A percentile compares a stretch with the other conserved stretches of the same genome.
These are phyloP conservation scores for Venturiaceae sp. DNA, from an alignment of 2,329 filamentous ascomycete genomes.

Conservation along the genomic window DNA sequence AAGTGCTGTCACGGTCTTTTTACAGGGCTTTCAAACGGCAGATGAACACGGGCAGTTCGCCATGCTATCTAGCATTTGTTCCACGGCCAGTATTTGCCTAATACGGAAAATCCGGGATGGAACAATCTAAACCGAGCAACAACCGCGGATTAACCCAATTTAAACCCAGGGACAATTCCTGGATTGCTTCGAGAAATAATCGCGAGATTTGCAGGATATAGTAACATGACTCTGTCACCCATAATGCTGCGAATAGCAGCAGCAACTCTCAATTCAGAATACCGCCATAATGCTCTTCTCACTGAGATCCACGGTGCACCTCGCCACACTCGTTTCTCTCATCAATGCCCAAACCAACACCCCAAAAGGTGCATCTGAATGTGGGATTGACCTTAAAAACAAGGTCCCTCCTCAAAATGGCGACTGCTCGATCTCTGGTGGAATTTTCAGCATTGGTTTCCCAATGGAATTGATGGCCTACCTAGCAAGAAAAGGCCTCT, in stretches of 20 bases:
- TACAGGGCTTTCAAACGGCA: too few species aligned
- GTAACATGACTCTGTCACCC: neutral
- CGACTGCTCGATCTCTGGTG: neutral
- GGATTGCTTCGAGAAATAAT: neutral
- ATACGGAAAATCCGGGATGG: neutral
- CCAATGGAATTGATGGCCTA: neutral
- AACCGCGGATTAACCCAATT: neutral
- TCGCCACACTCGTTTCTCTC: neutral
- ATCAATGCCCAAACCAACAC: neutral
- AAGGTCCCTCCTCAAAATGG: neutral
- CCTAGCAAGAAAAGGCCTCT: neutral
- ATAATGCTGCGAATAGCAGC: neutral
- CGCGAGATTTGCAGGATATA: neutral
- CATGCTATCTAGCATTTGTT: too few species aligned
- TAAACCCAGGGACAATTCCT: neutral
- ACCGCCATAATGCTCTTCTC: neutral
- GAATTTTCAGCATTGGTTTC: constrained; percentile 1
- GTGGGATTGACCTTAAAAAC: neutral
- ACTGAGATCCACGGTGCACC: neutral
- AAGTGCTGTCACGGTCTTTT: too few species aligned
- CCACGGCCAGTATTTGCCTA: too few species aligned
- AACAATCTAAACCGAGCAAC: neutral
- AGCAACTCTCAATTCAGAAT: neutral
- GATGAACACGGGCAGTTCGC: too few species aligned
- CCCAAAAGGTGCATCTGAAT: neutral